These are phyloP conservation scores for Pelargonium citronellum DNA, from an alignment of 441 rosid species.

Conservation along the genomic window DNA sequence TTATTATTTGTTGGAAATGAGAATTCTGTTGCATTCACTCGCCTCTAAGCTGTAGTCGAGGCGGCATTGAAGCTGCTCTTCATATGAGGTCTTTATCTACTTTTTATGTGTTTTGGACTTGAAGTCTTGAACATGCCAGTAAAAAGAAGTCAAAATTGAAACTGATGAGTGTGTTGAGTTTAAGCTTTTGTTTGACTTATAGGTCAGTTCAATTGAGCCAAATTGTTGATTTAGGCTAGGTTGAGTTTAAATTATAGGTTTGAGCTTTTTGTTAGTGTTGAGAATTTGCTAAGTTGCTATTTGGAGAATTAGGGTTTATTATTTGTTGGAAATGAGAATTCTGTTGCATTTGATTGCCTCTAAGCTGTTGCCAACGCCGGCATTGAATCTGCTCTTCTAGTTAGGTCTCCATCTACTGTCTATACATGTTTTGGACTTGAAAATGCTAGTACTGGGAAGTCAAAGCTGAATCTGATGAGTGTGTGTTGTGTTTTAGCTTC, in stretches of 20 bases:
- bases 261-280: too few relatives aligned
- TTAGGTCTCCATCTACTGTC: too few relatives aligned
- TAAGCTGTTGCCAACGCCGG: too few relatives aligned
- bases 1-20: too few relatives aligned
- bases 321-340: too few relatives aligned
- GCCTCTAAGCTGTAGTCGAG: constrained; percentile 59
- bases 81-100: constrained; percentile 40
- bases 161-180: neutral
- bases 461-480: too few relatives aligned
- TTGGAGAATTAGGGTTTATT: too few relatives aligned
- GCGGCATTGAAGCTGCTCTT: constrained; percentile 71
- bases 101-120: neutral
- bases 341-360: neutral
- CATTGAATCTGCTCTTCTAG: too few relatives aligned
- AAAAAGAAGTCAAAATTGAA: neutral
- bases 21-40: constrained; percentile 51
- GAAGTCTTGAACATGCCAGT: neutral
- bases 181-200: neutral
- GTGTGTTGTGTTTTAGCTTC: too few relatives aligned
- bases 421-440: too few relatives aligned
- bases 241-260: neutral
- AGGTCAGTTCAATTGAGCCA: constrained; percentile 8
- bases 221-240: constrained; percentile 11
- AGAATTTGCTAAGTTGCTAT: too few relatives aligned
- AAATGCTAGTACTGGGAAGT: too few relatives aligned